Base-by-base conservation (phyloP, 768 basidiomycete species). In the Boletus subparvulus region DNA sequence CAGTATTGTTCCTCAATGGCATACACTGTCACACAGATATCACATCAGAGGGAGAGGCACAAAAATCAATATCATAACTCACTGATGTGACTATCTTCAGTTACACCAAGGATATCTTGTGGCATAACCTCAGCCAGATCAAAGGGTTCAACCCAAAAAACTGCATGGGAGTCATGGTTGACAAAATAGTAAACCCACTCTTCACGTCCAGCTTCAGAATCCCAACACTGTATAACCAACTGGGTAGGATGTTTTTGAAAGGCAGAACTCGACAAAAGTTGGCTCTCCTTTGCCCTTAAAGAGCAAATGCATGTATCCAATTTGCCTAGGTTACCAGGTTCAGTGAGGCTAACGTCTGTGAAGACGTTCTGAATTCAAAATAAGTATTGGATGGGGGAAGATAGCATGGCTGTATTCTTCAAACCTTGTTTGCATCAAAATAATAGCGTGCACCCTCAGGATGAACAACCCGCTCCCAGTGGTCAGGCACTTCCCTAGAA, bases 401-500 rank as follows among this genome's bases (percentile, higher is more conserved):
- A 45, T 17, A 36, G 35, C 13, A 16, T 14, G 13, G 14, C 33
- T 6, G 5, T 5, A 14, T 6, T 21, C 4, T 30, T 19, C 13
- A 40, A 3, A 50, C 49, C 49, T 30, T 39, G 4, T 30, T 6
- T 19, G 36, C 26, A 40, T 50, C 6, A 9, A 50, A 50, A 26
- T 50, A 50, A 40, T 50, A 50, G 11, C 49, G 37, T 19, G 49
- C 49, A 30, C 49, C 49, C 39, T 50, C 49, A 11, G 49, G 49
- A 33, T 50, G 49, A 30, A 50, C 37, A 30, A 50, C 17, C 11
- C 49, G 24, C n/a, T 50, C 49, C 49, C 49, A 50, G 2, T 40
- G 36, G 21, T 26, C 36, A 3, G 47, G 35, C 12, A 37, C 33
- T 0, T 37, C 13, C 35, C 47, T 49, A 21, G 10, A 26, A 45